Evolutionary conservation across 2,329 filamentous ascomycete genomes (phyloP).

Genomic region (Fusarium chaquense): DNA sequence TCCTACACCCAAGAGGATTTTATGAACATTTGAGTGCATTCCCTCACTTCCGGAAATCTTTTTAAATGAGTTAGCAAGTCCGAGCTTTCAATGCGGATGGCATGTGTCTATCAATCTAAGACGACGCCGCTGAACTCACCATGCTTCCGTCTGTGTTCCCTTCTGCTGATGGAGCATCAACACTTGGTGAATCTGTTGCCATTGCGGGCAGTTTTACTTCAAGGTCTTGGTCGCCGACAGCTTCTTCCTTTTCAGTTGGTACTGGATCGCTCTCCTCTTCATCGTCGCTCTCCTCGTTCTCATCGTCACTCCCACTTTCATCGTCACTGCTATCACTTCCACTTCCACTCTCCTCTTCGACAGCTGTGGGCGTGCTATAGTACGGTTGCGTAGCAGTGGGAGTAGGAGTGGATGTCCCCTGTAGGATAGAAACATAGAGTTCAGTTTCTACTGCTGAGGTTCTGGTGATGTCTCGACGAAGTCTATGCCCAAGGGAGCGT

Average conservation of each 20-base stretch:
- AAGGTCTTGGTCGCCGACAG: background rate
- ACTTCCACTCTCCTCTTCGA: slow-evolving; percentile 1
- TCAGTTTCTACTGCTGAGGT: slow-evolving; percentile 18
- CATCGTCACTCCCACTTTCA: slow-evolving; percentile 13
- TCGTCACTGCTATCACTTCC: slow-evolving; percentile 6
- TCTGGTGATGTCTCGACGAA: slow-evolving; percentile 17
- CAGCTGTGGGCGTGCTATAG: background rate
- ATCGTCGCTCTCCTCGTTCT: slow-evolving; percentile 1
- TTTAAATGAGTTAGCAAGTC: slow-evolving; percentile 18
- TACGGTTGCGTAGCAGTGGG: slow-evolving; percentile 3
- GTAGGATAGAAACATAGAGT: slow-evolving; percentile 13
- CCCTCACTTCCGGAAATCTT: slow-evolving; percentile 29
- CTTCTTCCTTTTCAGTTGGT: background rate
- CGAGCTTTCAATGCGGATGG: background rate
- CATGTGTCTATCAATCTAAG: background rate
- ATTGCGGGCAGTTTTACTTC: slow-evolving; percentile 11
- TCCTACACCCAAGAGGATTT: slow-evolving; percentile 43
- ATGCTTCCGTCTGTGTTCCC: slow-evolving; percentile 22
- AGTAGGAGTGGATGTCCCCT: slow-evolving; percentile 8
- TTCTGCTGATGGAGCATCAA: slow-evolving; percentile 31
- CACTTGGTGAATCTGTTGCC: slow-evolving; percentile 6
- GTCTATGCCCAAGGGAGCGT: slow-evolving; percentile 17
- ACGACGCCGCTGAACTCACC: slow-evolving; percentile 35
- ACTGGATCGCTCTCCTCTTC: slow-evolving; percentile 2
- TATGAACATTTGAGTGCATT: slow-evolving; percentile 43